Evolutionary conservation across 2,329 filamentous ascomycete species (phyloP), one percentile per base, ranked within the genome.

Genomic region (Aspergillus piperis): DNA sequence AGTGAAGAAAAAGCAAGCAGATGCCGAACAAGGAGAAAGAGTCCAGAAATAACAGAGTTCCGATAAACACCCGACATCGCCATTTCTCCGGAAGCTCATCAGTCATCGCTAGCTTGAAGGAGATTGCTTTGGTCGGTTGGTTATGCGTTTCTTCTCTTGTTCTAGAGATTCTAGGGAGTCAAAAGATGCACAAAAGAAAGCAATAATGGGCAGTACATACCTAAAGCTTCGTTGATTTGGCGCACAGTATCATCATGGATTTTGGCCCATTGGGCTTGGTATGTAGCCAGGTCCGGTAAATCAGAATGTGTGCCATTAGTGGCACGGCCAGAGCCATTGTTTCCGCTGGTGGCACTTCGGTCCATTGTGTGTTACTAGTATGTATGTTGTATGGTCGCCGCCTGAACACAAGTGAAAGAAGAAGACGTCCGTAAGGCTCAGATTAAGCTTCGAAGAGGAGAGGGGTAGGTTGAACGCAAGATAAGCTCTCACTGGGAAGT

Each of bases 201-300:
- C 2, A 15, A 15, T 42, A 11, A 8, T 42, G 25, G 39, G 30
- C n/a, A 19, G 8, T 21, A 32, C 25, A 44, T 61, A 63, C 64
- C 64, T 59, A 49, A 49, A 21, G 42, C 58, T 51, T 64, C 58
- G 15, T 66, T 57, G 23, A 66, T 62, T 25, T 66, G 60, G 5
- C 60, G 56, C 17, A 66, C 56, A 5, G 62, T 66, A 30, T 62
- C 61, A 23, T 64, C 59, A 25, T 66, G 62, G 10, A 66, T 61
- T 42, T 59, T 61, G 11, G 54, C 53, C 62, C 62, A 66, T 47
- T 61, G 60, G 2, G 62, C 62, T 54, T 66, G 60, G 23, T 64
- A 64, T 5, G 54, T 39, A 7, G 58, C 64, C 19, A 66, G 61
- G 39, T 59, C 56, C 7, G 44, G 55, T 17, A 44, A 11, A 11